Conservation (phyloP, 805 yeast species). For the Komagataella pseudopastoris region DNA sequence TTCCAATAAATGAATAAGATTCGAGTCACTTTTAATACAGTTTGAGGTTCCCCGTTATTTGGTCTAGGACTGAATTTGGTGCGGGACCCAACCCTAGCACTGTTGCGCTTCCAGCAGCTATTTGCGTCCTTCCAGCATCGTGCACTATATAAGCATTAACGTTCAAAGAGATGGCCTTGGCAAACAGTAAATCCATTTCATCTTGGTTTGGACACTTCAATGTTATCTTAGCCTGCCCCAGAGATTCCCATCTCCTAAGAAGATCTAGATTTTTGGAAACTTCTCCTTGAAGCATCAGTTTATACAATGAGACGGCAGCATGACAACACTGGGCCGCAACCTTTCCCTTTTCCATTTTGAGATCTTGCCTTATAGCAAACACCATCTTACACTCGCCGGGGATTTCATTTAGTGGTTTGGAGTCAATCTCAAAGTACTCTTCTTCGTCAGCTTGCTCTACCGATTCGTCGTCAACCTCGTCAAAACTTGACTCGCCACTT, state of each 20-base stretch:
- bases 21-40: conserved; percentile 33
- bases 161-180: conserved; percentile 68
- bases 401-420: conserved; percentile 43
- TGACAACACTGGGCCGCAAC: conserved; percentile 97
- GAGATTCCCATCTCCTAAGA: conserved; percentile 62
- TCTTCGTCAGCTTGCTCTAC: conserved; percentile 31
- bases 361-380: conserved; percentile 73
- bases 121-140: conserved; percentile 96
- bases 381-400: conserved; percentile 84
- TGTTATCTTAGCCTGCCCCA: conserved; percentile 92
- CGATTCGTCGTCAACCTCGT: conserved; percentile 21
- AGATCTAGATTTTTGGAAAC: conserved; percentile 46
- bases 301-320: conserved; percentile 88
- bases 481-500: neutral
- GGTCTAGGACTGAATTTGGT: conserved; percentile 67
- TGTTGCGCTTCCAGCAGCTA: conserved; percentile 92
- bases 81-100: conserved; percentile 98
- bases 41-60: conserved; percentile 68
- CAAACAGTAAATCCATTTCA: conserved; percentile 63
- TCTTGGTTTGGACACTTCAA: conserved; percentile 60
- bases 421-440: conserved; percentile 45
- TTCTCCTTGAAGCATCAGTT: conserved; percentile 41
- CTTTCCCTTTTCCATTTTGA: conserved; percentile 90
- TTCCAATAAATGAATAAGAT: neutral
- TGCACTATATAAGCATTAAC: conserved; percentile 72